Evolutionary conservation across 2,329 filamentous ascomycete species (phyloP).

Genomic region (Trichoderma sp.): DNA sequence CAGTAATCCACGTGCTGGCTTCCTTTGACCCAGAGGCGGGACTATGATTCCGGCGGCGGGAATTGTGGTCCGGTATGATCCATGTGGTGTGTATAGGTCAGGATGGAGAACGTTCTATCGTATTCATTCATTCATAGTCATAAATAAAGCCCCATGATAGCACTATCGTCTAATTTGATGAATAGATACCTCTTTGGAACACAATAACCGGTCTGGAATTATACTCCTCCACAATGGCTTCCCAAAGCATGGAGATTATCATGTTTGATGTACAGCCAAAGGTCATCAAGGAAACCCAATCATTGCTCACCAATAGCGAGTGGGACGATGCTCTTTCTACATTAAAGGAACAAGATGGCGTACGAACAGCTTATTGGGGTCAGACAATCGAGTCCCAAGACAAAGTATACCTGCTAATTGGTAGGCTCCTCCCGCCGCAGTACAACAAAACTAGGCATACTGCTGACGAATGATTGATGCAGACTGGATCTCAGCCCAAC

Average conservation of each 20-base stretch:
- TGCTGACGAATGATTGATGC: neutral
- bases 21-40: neutral
- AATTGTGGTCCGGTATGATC: neutral
- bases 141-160: neutral
- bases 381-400: neutral
- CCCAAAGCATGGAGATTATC: neutral
- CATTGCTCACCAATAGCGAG: neutral
- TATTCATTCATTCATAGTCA: neutral
- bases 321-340: neutral
- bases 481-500: neutral
- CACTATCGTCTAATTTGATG: neutral
- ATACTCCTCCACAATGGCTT: neutral
- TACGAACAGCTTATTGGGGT: neutral
- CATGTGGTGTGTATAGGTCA: neutral
- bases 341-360: neutral
- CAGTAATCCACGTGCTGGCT: neutral
- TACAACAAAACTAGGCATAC: neutral
- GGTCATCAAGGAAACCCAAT: neutral
- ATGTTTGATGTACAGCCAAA: neutral
- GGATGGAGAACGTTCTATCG: neutral
- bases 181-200: neutral
- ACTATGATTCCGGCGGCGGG: neutral
- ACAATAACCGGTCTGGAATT: neutral
- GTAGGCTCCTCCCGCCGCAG: neutral
- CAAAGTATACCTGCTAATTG: neutral